These are phyloP conservation scores for Termitomyces sp. DNA, from an alignment of 768 basidiomycete genomes.

Conservation along the genomic window DNA sequence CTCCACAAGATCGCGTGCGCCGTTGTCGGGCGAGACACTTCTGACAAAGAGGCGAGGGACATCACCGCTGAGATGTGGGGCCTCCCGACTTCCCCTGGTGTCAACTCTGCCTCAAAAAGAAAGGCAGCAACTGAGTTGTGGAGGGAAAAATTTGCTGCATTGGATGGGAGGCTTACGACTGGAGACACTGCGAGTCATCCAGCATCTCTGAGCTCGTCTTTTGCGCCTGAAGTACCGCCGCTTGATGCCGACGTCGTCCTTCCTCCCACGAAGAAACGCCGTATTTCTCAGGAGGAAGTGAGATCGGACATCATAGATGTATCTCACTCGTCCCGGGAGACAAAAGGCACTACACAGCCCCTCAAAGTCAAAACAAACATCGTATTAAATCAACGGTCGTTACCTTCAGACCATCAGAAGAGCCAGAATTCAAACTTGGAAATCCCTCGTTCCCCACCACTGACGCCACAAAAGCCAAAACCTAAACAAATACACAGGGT, in stretches of 20 bases:
- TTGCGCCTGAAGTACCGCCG: background rate
- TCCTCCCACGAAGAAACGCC: background rate
- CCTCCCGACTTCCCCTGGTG: conserved; percentile 31
- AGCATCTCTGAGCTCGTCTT: background rate
- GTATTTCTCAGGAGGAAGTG: background rate
- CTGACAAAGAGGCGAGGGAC: conserved; percentile 46
- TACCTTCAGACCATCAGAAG: background rate
- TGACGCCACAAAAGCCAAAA: background rate
- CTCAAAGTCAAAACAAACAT: conserved; percentile 1
- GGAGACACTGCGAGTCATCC: background rate
- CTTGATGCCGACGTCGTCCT: background rate
- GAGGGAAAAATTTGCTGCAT: conserved; percentile 31
- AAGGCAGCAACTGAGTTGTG: conserved; percentile 33
- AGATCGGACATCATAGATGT: background rate
- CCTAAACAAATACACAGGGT: background rate
- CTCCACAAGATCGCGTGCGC: conserved; percentile 51
- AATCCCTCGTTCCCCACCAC: background rate
- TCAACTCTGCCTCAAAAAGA: conserved; percentile 30
- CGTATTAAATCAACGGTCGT: background rate
- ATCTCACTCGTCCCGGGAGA: background rate
- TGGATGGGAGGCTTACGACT: conserved; percentile 13
- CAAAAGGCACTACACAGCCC: background rate
- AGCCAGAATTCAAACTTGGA: background rate
- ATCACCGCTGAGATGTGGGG: conserved; percentile 29
- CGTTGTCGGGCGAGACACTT: conserved; percentile 45